Conservation (phyloP, 139 green algal genomes). For the Chlamydomonas eustigma region DNA sequence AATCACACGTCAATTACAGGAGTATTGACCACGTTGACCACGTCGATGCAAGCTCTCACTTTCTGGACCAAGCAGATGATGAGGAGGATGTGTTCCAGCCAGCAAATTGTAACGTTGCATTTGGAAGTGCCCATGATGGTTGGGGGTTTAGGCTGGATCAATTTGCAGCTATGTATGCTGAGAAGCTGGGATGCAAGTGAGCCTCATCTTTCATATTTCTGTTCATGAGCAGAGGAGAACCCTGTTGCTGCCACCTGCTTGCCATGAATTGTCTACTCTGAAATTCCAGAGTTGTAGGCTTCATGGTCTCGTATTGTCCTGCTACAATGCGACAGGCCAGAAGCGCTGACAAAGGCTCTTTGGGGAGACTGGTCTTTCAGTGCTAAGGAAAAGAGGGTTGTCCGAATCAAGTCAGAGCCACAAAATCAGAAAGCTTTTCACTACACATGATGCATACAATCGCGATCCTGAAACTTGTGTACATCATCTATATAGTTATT, state of each 20-base stretch:
- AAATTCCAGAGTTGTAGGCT: background rate
- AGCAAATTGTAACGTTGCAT: slow-evolving; percentile 84
- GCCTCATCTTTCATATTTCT: too few species aligned
- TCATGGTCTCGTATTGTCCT: background rate
- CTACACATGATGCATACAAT: too few species aligned
- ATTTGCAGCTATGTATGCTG: slow-evolving; percentile 90
- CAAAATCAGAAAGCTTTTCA: too few species aligned
- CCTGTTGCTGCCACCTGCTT: too few species aligned
- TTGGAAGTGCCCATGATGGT: slow-evolving; percentile 88
- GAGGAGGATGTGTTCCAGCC: slow-evolving; percentile 42
- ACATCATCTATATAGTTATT: too few species aligned
- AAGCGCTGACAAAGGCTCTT: slow-evolving; percentile 50
- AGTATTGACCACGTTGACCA: too few species aligned
- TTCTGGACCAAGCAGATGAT: slow-evolving; percentile 38
- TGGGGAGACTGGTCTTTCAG: slow-evolving; percentile 89
- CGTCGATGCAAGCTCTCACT: too few species aligned
- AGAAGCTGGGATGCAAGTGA: slow-evolving; percentile 76
- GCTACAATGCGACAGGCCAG: slow-evolving; percentile 17
- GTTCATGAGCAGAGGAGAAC: too few species aligned
- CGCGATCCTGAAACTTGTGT: too few species aligned
- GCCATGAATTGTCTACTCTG: too few species aligned
- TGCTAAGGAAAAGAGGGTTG: slow-evolving; percentile 86
- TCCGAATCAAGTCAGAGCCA: slow-evolving; percentile 30
- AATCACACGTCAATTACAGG: too few species aligned
- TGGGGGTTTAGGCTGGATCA: slow-evolving; percentile 86